These are phyloP conservation scores for Deinandra increscens DNA, from an alignment of 129 eudicot species.

Conservation along the genomic window DNA sequence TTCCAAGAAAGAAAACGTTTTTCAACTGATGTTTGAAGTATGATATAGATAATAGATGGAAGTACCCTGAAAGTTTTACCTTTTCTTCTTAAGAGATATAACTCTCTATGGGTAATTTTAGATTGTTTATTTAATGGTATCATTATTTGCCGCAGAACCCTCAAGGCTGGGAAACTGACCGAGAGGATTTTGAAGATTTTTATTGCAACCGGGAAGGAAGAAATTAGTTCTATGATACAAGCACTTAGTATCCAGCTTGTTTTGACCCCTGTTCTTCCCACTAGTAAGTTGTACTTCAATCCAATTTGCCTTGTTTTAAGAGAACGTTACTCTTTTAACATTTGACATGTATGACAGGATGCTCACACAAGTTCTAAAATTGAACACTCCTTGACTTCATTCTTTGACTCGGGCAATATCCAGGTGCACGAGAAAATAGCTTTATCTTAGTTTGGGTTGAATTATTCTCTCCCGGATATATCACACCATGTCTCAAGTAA, in stretches of 20 bases:
- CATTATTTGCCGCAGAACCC: conserved; percentile 51
- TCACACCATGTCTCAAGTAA: conserved; percentile 57
- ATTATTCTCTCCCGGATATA: conserved; percentile 16
- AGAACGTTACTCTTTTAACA: background rate
- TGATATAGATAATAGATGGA: background rate
- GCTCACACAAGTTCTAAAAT: conserved; percentile 69
- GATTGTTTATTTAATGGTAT: background rate
- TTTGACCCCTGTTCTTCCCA: conserved; percentile 77
- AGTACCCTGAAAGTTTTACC: no score
- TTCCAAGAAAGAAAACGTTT: background rate
- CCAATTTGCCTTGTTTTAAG: background rate
- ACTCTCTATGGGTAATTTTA: background rate
- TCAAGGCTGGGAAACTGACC: conserved; percentile 79
- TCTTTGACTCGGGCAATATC: background rate
- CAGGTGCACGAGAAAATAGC: background rate
- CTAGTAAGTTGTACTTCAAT: conserved; percentile 55
- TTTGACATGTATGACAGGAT: conserved; percentile 53
- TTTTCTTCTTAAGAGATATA: background rate
- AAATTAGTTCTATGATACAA: conserved; percentile 58
- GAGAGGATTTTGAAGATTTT: conserved; percentile 72
- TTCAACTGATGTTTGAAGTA: background rate
- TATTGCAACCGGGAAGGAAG: conserved; percentile 67
- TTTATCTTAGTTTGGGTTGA: background rate
- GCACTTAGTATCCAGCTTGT: conserved; percentile 64
- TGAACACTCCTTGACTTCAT: conserved; percentile 13